Conservation (phyloP, 2,329 filamentous ascomycete species). For the Parascedosporium putredinis region DNA sequence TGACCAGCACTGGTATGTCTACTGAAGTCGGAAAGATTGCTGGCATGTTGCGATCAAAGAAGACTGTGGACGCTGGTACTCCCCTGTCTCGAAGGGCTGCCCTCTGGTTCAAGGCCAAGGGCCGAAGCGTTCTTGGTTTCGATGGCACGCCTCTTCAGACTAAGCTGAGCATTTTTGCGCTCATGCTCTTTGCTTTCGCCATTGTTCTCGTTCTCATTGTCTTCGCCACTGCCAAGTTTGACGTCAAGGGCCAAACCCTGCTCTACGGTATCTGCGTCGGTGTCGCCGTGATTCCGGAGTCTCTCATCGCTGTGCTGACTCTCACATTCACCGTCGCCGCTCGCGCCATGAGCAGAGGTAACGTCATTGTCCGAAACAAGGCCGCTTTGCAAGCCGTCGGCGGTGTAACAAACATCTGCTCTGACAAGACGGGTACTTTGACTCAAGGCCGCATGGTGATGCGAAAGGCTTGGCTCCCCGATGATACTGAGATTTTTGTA, state of each 20-base stretch:
- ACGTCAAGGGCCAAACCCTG: constrained; percentile 44
- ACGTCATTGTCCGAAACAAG: constrained; percentile 57
- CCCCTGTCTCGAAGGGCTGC: constrained; percentile 31
- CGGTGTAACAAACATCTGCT: constrained; percentile 60
- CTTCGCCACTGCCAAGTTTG: constrained; percentile 46
- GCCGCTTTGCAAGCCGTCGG: constrained; percentile 57
- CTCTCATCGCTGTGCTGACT: constrained; percentile 58
- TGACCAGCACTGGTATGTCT: constrained; percentile 60
- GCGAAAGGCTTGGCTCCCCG: constrained; percentile 50
- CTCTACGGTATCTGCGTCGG: constrained; percentile 52
- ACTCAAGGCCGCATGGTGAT: constrained; percentile 59
- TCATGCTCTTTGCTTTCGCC: constrained; percentile 66
- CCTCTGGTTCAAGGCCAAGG: constrained; percentile 29
- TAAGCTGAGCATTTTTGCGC: constrained; percentile 75
- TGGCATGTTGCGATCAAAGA: constrained; percentile 50
- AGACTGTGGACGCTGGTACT: constrained; percentile 29
- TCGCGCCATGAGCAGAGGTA: constrained; percentile 52
- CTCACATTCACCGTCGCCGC: constrained; percentile 61
- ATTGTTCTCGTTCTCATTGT: constrained; percentile 51
- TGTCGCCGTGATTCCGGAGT: constrained; percentile 55
- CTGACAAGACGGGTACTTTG: constrained; percentile 60
- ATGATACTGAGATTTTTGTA: constrained; percentile 40
- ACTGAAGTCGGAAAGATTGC: constrained; percentile 71
- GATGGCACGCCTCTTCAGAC: constrained; percentile 77
- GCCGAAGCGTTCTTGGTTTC: constrained; percentile 49